phyloP scores from a whole-genome alignment of 2,329 filamentous ascomycete species.

The Hymenoscyphus occultus region DNA sequence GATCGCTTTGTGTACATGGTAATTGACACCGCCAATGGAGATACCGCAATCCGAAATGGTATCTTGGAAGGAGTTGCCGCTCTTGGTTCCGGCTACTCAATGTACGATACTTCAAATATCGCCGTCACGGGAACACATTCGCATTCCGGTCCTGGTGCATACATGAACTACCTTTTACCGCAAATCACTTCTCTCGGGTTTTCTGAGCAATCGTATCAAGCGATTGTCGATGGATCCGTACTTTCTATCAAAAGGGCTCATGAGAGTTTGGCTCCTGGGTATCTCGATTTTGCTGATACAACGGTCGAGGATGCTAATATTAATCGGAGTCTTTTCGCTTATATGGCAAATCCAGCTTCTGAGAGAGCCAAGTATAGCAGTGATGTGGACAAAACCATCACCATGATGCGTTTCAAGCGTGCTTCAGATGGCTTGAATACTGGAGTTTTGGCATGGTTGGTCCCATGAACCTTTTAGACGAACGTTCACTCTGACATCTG shows the following conservation, averaged over 20 bases:
- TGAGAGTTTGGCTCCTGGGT: constrained; percentile 61
- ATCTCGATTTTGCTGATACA: constrained; percentile 66
- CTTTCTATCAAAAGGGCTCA: constrained; percentile 81
- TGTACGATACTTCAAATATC: constrained; percentile 76
- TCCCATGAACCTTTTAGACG: constrained; percentile 39
- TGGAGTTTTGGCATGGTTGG: constrained; percentile 75
- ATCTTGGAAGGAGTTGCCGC: constrained; percentile 71
- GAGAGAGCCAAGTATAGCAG: constrained; percentile 67
- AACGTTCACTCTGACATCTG: background rate
- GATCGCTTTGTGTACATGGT: constrained; percentile 84
- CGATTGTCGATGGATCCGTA: constrained; percentile 84
- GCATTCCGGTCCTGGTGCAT: constrained; percentile 81
- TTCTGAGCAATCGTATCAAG: constrained; percentile 78
- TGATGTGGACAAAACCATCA: constrained; percentile 70
- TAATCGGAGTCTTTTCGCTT: constrained; percentile 84
- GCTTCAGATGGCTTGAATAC: constrained; percentile 71
- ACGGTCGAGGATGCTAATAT: constrained; percentile 74
- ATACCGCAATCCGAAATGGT: constrained; percentile 81
- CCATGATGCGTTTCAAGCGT: constrained; percentile 73
- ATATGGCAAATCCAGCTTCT: constrained; percentile 75
- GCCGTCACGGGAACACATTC: constrained; percentile 84
- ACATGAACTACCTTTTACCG: constrained; percentile 89
- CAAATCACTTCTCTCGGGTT: constrained; percentile 88
- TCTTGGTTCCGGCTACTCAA: constrained; percentile 68
- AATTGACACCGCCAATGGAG: constrained; percentile 80